Percentiles rank a stretch among this genome's conserved stretches.
phyloP scores from a whole-genome alignment of 1,284 basidiomycete genomes.

The Pseudozyma pruni region DNA sequence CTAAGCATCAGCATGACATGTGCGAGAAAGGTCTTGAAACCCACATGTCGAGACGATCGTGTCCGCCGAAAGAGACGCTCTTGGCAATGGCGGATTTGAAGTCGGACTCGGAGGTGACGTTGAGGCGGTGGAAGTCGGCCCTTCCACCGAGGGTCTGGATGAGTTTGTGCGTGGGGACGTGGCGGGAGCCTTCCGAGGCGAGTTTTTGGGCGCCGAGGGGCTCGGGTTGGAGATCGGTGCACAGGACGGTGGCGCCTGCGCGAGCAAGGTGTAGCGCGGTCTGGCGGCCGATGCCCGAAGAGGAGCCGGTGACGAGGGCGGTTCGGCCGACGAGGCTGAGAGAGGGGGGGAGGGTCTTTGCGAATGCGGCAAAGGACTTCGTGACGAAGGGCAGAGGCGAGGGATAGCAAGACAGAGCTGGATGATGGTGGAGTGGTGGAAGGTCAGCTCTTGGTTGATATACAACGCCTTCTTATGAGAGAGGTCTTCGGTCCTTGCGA shows the following conservation, averaged over 20 bases:
- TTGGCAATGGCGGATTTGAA: conserved; percentile 34
- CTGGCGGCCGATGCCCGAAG: conserved; percentile 44
- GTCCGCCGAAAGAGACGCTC: conserved; percentile 25
- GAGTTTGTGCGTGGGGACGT: conserved; percentile 39
- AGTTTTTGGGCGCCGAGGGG: conserved; percentile 22
- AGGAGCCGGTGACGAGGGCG: conserved; percentile 43
- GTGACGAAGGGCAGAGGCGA: neutral
- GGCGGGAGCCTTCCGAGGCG: conserved; percentile 13
- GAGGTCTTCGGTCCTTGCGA: no score
- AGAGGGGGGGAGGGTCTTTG: conserved; percentile 44
- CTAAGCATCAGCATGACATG: no score
- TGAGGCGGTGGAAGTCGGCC: conserved; percentile 43
- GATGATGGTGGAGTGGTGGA: neutral
- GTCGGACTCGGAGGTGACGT: conserved; percentile 44
- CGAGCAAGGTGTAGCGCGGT: conserved; percentile 34
- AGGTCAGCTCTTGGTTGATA: no score
- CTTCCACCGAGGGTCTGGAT: conserved; percentile 38
- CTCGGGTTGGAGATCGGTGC: conserved; percentile 42
- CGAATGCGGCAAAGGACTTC: conserved; percentile 48
- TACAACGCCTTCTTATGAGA: no score
- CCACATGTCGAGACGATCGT: conserved; percentile 30
- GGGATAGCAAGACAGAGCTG: neutral
- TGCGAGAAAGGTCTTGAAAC: no score
- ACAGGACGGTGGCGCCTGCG: conserved; percentile 38
- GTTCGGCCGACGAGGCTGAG: conserved; percentile 43